Conservation (phyloP, 177 flowering plant species). For the Vitis hybrid region DNA sequence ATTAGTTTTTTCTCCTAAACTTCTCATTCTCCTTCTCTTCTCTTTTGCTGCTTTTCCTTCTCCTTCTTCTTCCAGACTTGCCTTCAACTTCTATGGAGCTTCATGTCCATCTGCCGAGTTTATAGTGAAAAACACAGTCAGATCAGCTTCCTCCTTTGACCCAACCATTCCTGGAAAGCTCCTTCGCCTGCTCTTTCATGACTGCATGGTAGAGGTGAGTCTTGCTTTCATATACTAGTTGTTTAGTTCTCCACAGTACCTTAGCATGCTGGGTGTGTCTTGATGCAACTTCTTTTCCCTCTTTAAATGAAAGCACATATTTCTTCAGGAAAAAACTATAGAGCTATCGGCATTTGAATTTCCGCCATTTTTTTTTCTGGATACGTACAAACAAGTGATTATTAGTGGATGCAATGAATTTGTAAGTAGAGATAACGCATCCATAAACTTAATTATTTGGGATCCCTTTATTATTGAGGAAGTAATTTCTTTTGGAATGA, state of each 20-base stretch:
- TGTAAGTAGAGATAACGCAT: too few relatives aligned
- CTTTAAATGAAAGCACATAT: too few relatives aligned
- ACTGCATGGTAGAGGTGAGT: slow-evolving; percentile 82
- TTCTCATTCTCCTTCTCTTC: slow-evolving; percentile 6
- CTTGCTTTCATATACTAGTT: neutral
- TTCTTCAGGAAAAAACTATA: too few relatives aligned
- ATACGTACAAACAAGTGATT: too few relatives aligned
- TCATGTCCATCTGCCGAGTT: slow-evolving; percentile 75
- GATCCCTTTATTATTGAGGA: too few relatives aligned
- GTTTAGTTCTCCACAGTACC: neutral
- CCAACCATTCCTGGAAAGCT: slow-evolving; percentile 73
- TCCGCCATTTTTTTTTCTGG: too few relatives aligned
- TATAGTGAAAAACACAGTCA: slow-evolving; percentile 59
- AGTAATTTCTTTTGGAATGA: too few relatives aligned
- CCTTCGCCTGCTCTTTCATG: slow-evolving; percentile 76
- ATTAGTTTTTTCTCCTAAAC: neutral
- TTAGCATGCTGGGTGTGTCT: neutral
- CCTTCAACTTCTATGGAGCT: slow-evolving; percentile 52
- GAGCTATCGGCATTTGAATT: too few relatives aligned
- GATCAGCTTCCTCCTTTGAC: slow-evolving; percentile 57
- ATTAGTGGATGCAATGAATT: too few relatives aligned
- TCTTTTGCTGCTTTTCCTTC: slow-evolving; percentile 17
- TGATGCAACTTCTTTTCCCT: neutral
- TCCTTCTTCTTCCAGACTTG: slow-evolving; percentile 27
- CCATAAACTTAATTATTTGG: too few relatives aligned